Percentiles rank a stretch among this genome's conserved stretches.
phyloP scores from a whole-genome alignment of 768 basidiomycete genomes.

The Baorangia bicolor region DNA sequence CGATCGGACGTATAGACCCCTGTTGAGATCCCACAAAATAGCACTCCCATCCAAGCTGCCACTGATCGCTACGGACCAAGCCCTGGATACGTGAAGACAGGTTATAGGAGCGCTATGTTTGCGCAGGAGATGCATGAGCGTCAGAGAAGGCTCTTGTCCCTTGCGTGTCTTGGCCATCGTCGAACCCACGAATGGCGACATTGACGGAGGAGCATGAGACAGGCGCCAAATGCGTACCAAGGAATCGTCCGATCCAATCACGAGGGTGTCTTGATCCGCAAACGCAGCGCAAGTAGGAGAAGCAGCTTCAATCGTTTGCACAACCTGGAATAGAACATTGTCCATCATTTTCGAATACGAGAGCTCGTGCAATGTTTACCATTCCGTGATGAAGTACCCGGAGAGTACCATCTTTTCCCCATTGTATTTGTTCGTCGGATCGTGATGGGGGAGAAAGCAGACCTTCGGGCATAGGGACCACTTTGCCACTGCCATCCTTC shows the following conservation, averaged over 20 bases:
- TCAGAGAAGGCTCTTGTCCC: constrained; percentile 30
- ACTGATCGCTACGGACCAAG: constrained; percentile 83
- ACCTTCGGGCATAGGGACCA: constrained; percentile 63
- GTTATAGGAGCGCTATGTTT: constrained; percentile 70
- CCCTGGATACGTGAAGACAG: constrained; percentile 68
- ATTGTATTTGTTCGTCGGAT: constrained; percentile 69
- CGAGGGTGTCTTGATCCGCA: constrained; percentile 67
- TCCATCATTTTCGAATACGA: neutral
- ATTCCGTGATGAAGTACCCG: constrained; percentile 62
- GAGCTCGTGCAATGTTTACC: constrained; percentile 34
- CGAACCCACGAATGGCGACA: constrained; percentile 23
- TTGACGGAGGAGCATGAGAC: constrained; percentile 30
- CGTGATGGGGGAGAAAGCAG: constrained; percentile 55
- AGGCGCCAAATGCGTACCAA: constrained; percentile 84
- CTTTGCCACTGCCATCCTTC: constrained; percentile 44
- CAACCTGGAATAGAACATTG: constrained; percentile 43
- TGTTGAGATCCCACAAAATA: constrained; percentile 87
- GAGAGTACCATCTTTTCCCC: constrained; percentile 59
- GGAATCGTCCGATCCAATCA: constrained; percentile 79
- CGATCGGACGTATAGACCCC: constrained; percentile 75
- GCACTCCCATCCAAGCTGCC: constrained; percentile 86
- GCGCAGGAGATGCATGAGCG: constrained; percentile 73
- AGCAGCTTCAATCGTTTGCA: constrained; percentile 75
- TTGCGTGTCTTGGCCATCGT: constrained; percentile 15
- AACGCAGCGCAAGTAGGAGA: constrained; percentile 75